A percentile compares a stretch with the other conserved stretches of the same genome.
Evolutionary conservation across 192 early-diverging fungal species (phyloP).

Genomic region (Chytriomyces hyalinus): DNA sequence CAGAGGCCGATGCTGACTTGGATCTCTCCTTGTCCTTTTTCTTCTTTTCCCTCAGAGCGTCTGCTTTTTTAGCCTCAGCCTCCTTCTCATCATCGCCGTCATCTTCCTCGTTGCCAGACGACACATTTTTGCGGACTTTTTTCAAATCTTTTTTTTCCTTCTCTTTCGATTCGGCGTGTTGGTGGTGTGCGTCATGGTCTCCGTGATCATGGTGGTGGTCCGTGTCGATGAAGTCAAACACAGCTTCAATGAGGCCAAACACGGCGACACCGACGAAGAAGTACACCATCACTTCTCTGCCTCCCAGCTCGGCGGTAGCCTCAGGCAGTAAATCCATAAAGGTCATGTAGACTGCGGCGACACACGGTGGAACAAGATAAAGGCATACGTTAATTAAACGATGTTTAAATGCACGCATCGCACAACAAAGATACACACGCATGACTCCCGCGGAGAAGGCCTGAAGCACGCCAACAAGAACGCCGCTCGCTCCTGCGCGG

Average conservation of each 20-base stretch:
- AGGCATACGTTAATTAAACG: no score
- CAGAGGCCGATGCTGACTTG: neutral
- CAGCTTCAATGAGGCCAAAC: conserved; percentile 50
- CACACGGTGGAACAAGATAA: no score
- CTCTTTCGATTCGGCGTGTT: conserved; percentile 27
- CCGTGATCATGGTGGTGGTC: conserved; percentile 42
- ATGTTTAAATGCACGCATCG: no score
- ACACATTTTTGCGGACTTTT: neutral
- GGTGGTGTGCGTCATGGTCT: conserved; percentile 1
- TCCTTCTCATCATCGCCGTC: conserved; percentile 10
- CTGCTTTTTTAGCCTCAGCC: conserved; percentile 12
- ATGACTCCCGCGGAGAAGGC: conserved; percentile 32
- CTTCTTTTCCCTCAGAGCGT: conserved; percentile 4
- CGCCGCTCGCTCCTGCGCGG: conserved; percentile 36
- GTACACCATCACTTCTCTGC: conserved; percentile 49
- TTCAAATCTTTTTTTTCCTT: neutral
- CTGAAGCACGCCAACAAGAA: conserved; percentile 56
- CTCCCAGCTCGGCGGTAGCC: conserved; percentile 46
- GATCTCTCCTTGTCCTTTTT: conserved; percentile 35
- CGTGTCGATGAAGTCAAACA: conserved; percentile 45
- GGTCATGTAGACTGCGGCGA: conserved; percentile 51
- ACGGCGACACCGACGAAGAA: conserved; percentile 58
- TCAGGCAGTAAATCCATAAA: conserved; percentile 61
- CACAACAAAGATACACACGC: neutral
- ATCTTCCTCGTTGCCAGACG: neutral